These are phyloP conservation scores for Globisporangium uncinulatum DNA, from an alignment of 352 stramenopile genomes.

Conservation along the genomic window DNA sequence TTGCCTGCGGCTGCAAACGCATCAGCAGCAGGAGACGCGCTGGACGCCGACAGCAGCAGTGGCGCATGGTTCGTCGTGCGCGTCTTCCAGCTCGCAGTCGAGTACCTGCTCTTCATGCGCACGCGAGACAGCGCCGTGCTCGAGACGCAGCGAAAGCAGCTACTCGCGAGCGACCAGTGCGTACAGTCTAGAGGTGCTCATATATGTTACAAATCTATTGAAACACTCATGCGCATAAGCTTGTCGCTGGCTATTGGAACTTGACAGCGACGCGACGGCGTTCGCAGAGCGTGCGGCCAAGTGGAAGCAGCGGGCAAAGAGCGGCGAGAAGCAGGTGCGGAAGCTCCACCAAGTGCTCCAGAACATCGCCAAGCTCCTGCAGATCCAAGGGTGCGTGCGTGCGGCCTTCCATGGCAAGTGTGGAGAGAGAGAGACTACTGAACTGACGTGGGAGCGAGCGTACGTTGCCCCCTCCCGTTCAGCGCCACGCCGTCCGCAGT, in stretches of 20 bases:
- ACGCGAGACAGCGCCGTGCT: slow-evolving; percentile 44
- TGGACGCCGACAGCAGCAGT: neutral
- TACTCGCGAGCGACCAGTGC: slow-evolving; percentile 26
- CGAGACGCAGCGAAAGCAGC: slow-evolving; percentile 43
- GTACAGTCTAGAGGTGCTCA: neutral
- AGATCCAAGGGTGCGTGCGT: slow-evolving; percentile 46
- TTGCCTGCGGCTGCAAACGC: slow-evolving; percentile 23
- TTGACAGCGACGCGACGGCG: slow-evolving; percentile 34
- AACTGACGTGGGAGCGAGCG: neutral
- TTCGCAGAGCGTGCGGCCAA: slow-evolving; percentile 31
- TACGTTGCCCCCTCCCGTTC: neutral
- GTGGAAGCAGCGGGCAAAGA: slow-evolving; percentile 46
- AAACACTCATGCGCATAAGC: neutral
- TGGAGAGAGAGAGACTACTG: neutral
- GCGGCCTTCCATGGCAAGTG: neutral
- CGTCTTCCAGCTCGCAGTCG: slow-evolving; percentile 65
- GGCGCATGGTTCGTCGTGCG: slow-evolving; percentile 63
- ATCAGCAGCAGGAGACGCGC: neutral
- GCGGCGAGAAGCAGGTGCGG: slow-evolving; percentile 51
- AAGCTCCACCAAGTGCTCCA: slow-evolving; percentile 75
- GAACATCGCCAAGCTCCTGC: slow-evolving; percentile 65
- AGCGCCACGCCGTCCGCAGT: slow-evolving; percentile 53
- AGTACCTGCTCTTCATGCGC: slow-evolving; percentile 71
- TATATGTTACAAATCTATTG: neutral
- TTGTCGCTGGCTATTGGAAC: neutral